phyloP scores from a whole-genome alignment of 495 filamentous ascomycete genomes.

The Immersiella caudata region DNA sequence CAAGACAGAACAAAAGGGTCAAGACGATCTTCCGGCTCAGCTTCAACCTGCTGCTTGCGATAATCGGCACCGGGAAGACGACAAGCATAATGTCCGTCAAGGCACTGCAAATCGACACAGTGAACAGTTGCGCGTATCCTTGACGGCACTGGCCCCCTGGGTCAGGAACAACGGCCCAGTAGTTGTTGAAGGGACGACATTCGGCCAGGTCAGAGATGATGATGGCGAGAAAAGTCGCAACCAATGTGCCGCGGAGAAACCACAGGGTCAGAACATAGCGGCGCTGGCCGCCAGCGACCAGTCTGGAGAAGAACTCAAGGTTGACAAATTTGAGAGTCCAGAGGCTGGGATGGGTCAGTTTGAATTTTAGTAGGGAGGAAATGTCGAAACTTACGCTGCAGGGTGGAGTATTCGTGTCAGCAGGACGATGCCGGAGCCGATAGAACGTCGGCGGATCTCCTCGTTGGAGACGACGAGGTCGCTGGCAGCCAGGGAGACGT shows the following conservation, averaged over 20 bases:
- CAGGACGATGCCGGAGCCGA: constrained; percentile 67
- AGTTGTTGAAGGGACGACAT: constrained; percentile 78
- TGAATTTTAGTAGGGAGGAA: background rate
- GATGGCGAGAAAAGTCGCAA: constrained; percentile 72
- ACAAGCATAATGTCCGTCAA: constrained; percentile 86
- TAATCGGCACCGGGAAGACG: constrained; percentile 83
- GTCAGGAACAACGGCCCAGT: constrained; percentile 90
- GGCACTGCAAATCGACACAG: constrained; percentile 77
- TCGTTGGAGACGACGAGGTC: constrained; percentile 39
- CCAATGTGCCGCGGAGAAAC: constrained; percentile 70
- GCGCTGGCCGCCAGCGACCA: constrained; percentile 74
- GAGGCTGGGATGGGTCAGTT: constrained; percentile 57
- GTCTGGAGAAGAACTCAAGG: constrained; percentile 82
- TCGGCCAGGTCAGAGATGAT: constrained; percentile 79
- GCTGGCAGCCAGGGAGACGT: constrained; percentile 51
- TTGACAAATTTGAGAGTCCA: constrained; percentile 91
- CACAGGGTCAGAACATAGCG: constrained; percentile 66
- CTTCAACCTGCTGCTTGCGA: constrained; percentile 68
- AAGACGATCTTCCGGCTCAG: constrained; percentile 65
- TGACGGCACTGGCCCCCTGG: constrained; percentile 81
- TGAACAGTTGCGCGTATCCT: constrained; percentile 78
- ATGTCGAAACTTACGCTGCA: constrained; percentile 58
- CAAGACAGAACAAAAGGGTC: constrained; percentile 73
- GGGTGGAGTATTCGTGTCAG: constrained; percentile 66
- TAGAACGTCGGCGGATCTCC: constrained; percentile 50